A percentile compares a stretch with the other conserved stretches of the same genome.
phyloP scores from a whole-genome alignment of 108 stramenopile genomes.

The Pseudonitzschia multiseries region DNA sequence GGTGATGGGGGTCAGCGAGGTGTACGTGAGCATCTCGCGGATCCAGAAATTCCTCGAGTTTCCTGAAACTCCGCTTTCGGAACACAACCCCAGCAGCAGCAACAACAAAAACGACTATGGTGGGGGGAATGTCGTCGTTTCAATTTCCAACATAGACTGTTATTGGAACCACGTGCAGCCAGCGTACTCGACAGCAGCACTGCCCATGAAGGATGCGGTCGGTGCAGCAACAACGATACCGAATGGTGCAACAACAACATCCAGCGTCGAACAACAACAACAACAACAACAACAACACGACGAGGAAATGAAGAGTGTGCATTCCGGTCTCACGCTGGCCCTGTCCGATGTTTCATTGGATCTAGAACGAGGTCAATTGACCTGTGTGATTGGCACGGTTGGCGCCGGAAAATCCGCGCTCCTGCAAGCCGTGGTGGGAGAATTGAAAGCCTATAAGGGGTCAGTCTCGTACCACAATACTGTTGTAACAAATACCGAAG shows the following conservation, averaged over 20 bases:
- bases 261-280: not conserved
- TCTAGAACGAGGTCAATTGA: constrained; percentile 45
- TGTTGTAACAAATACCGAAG: not conserved
- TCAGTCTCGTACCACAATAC: constrained; percentile 18
- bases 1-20: constrained; percentile 75
- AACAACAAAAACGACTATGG: not conserved
- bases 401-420: constrained; percentile 72
- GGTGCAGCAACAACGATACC: not conserved
- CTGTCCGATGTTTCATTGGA: constrained; percentile 48
- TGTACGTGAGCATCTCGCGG: constrained; percentile 60
- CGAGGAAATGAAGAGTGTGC: constrained; percentile 26
- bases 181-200: not conserved
- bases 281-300: too few species aligned
- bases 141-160: constrained; percentile 39
- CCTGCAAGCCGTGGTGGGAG: constrained; percentile 62
- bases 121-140: constrained; percentile 19
- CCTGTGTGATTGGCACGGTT: constrained; percentile 68
- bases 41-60: constrained; percentile 74
- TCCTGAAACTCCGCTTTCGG: constrained; percentile 33
- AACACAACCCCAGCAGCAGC: constrained; percentile 15
- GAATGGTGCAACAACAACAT: not conserved
- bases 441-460: constrained; percentile 54
- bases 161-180: constrained; percentile 42
- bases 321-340: constrained; percentile 51
- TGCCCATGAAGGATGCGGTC: too few species aligned